Evolutionary conservation across 1,284 basidiomycete genomes (phyloP).

Genomic region (Tremellales sp.): DNA sequence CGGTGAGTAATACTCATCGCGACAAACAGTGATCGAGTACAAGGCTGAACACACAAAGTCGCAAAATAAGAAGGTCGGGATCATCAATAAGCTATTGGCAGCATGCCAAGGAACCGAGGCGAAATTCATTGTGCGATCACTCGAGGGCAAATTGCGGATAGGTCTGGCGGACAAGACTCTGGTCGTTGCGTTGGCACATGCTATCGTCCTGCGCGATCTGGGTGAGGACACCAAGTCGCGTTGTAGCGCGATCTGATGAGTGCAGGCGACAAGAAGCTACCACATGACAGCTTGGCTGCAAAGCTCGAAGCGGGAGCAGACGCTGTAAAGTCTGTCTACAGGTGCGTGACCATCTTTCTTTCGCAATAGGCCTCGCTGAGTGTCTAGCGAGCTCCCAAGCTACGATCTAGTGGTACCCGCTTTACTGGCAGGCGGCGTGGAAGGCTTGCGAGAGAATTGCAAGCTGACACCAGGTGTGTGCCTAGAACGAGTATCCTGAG

Average conservation of each 20-base stretch:
- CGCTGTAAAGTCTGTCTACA: slow-evolving; percentile 86
- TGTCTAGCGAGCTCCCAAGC: slow-evolving; percentile 79
- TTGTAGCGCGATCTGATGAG: slow-evolving; percentile 3
- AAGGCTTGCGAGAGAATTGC: slow-evolving; percentile 67
- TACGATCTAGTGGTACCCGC: slow-evolving; percentile 95
- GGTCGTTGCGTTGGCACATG: slow-evolving; percentile 80
- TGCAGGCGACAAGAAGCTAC: slow-evolving; percentile 67
- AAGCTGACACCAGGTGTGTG: slow-evolving; percentile 90
- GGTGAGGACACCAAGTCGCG: slow-evolving; percentile 50
- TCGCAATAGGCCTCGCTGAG: background rate
- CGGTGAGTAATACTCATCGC: slow-evolving; percentile 60
- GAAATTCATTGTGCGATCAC: slow-evolving; percentile 91
- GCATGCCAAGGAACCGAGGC: slow-evolving; percentile 80
- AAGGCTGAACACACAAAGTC: slow-evolving; percentile 59
- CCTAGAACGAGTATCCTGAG: background rate
- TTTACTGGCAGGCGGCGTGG: slow-evolving; percentile 73
- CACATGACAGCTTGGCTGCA: slow-evolving; percentile 65
- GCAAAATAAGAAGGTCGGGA: slow-evolving; percentile 89
- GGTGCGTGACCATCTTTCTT: too few relatives aligned
- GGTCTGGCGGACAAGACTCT: slow-evolving; percentile 94
- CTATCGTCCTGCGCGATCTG: slow-evolving; percentile 72
- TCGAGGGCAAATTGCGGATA: slow-evolving; percentile 96
- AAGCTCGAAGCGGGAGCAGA: slow-evolving; percentile 75
- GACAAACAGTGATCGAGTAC: too few relatives aligned
- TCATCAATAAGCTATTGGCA: slow-evolving; percentile 91